These are phyloP conservation scores for Grigorovia jiainica DNA, from an alignment of 805 yeast genomes.

Conservation along the genomic window DNA sequence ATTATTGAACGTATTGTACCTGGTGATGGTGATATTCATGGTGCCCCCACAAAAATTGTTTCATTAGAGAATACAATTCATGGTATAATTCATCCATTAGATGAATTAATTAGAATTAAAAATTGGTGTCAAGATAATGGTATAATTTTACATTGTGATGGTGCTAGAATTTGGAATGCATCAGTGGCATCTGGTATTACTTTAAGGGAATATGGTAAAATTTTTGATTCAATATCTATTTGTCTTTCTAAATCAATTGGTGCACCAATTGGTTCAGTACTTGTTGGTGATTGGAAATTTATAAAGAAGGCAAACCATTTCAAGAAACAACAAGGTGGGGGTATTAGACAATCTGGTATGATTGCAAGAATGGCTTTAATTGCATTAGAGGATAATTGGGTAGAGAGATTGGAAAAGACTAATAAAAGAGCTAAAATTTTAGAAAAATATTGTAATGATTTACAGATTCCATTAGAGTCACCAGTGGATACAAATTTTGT, in stretches of 20 bases:
- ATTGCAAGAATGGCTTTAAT: conserved; percentile 68
- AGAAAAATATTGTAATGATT: conserved; percentile 41
- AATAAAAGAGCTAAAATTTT: conserved; percentile 43
- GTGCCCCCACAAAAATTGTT: conserved; percentile 78
- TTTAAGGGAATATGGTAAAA: conserved; percentile 59
- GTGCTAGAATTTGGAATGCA: conserved; percentile 96
- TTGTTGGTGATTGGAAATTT: conserved; percentile 56
- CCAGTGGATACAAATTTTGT: conserved; percentile 84
- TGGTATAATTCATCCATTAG: conserved; percentile 72
- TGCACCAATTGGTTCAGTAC: conserved; percentile 85
- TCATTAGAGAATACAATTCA: conserved; percentile 83
- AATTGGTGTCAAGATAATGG: conserved; percentile 54
- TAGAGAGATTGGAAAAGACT: conserved; percentile 37
- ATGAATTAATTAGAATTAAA: conserved; percentile 63
- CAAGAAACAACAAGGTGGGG: conserved; percentile 90
- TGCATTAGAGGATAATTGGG: conserved; percentile 67
- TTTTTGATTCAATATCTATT: conserved; percentile 85
- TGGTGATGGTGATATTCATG: conserved; percentile 76
- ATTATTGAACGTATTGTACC: conserved; percentile 50
- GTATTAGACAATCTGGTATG: conserved; percentile 81
- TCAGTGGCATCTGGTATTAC: conserved; percentile 54
- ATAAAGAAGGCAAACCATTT: conserved; percentile 72
- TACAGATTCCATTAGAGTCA: conserved; percentile 51
- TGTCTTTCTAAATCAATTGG: conserved; percentile 87
- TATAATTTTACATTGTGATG: conserved; percentile 73